Evolutionary conservation across 208 protist species (phyloP), one percentile per base, ranked within the genome.

Genomic region (Trypanosoma cruzi): DNA sequence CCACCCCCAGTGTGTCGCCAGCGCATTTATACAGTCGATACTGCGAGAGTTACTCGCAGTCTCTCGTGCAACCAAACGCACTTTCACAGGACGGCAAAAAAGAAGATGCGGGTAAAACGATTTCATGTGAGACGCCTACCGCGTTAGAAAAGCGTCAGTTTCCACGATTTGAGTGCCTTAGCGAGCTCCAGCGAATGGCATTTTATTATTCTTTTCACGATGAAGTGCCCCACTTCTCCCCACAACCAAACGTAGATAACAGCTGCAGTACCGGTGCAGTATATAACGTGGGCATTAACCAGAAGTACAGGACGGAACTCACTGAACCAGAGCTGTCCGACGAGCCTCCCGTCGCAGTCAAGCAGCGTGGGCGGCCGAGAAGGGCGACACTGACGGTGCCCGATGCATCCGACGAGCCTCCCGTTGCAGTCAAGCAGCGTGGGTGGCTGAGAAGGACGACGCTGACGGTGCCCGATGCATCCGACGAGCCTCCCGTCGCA

Each of bases 121-220:
- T 29, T 24, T 44, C 42, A 26, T 2, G n/a, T 22, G 26, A 28
- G 6, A 24, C 54, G n/a, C 32, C 24, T 26, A 37, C 3, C 0
- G n/a, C 20, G 34, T 13, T n/a, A 13, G 32, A 20, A 6, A 26
- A 20, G 1, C 8, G 26, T 18, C 26, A 42, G 22, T 61, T 59
- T 24, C 49, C 60, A n/a, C 3, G 13, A 11, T 75, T 69, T 64
- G 62, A 75, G 34, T 59, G 26, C 0, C 70, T 75, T 10, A 75
- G 26, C 48, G 42, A 64, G 11, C 34, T 75, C 0, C 70, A 75
- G 34, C 60, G 69, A 31, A 63, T 66, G 54, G 49, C 70, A 24
- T 61, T 75, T 55, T 36, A 55, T 29, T 75, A 60, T 49, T 62
- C 70, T 24, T 75, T 75, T 50, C 29, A 44, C 22, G 34, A 69